phyloP scores from a whole-genome alignment of 371 early-diverging fungal species.

The Entomophthora muscae region DNA sequence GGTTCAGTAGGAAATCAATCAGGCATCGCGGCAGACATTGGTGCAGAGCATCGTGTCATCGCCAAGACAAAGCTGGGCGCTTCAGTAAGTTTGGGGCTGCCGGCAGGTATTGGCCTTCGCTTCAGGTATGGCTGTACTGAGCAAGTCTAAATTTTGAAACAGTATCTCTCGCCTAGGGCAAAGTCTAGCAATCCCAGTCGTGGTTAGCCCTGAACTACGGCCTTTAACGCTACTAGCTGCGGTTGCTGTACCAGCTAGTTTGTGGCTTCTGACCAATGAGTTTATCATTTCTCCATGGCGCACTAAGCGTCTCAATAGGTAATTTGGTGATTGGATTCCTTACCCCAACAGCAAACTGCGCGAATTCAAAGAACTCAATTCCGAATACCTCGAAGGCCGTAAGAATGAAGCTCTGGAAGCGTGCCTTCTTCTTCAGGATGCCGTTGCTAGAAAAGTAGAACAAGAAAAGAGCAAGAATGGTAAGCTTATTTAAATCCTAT shows the following conservation, averaged over 20 bases:
- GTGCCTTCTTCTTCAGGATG: conserved; percentile 42
- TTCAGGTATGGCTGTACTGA: conserved; percentile 26
- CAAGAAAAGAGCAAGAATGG: conserved; percentile 45
- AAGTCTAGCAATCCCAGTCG: conserved; percentile 58
- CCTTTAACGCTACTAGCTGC: conserved; percentile 1
- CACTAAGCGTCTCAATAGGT: neutral
- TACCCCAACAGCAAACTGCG: conserved; percentile 31
- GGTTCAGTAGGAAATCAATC: conserved; percentile 28
- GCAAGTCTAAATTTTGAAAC: conserved; percentile 15
- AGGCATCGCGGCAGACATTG: conserved; percentile 28
- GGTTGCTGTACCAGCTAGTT: neutral
- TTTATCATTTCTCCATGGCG: conserved; percentile 4
- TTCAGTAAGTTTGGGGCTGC: conserved; percentile 52
- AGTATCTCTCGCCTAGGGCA: conserved; percentile 73
- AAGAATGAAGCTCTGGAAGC: conserved; percentile 67
- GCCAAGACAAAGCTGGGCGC: conserved; percentile 50
- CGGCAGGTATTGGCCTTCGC: conserved; percentile 50
- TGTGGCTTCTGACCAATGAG: neutral
- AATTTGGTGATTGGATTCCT: neutral
- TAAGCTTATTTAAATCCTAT: conserved; percentile 9
- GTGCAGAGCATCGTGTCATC: conserved; percentile 39
- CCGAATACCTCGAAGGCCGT: conserved; percentile 44
- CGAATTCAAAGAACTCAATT: conserved; percentile 55
- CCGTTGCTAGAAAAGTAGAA: conserved; percentile 42
- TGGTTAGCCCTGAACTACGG: conserved; percentile 12